A percentile compares a stretch with the other conserved stretches of the same genome.
Evolutionary conservation across 129 eudicot genomes (phyloP).

Genomic region (Rutidosis leptorrhynchoides): DNA sequence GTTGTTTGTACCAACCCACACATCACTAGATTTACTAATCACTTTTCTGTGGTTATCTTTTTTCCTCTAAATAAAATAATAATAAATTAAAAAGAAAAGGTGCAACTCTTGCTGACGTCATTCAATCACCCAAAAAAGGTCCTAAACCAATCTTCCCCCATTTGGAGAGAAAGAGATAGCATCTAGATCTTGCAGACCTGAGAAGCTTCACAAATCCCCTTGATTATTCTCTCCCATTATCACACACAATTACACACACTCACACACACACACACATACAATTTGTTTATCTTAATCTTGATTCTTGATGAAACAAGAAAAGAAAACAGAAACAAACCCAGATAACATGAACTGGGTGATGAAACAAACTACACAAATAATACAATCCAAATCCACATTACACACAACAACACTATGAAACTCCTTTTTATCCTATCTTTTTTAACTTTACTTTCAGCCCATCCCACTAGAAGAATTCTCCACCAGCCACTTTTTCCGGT

Average conservation of each 20-base stretch:
- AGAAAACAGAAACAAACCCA: conserved; percentile 27
- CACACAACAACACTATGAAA: conserved; percentile 31
- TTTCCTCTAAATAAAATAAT: conserved; percentile 3
- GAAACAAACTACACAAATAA: conserved; percentile 26
- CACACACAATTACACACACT: conserved; percentile 18
- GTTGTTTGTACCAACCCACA: conserved; percentile 8
- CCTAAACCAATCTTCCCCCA: conserved; percentile 22
- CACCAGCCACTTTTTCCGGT: conserved; percentile 86
- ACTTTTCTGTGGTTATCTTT: conserved; percentile 12
- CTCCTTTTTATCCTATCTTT: conserved; percentile 41
- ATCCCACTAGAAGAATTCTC: conserved; percentile 70
- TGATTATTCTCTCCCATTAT: conserved; percentile 14
- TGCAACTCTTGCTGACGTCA: conserved; percentile 55
- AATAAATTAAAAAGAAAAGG: conserved; percentile 21
- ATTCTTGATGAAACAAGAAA: conserved; percentile 18
- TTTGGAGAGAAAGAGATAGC: conserved; percentile 27
- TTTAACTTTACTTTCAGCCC: conserved; percentile 29
- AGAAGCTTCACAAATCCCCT: conserved; percentile 64
- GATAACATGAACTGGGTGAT: conserved; percentile 56
- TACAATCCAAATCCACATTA: conserved; percentile 16
- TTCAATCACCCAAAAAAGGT: conserved; percentile 27
- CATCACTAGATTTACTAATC: conserved; percentile 6
- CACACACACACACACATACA: conserved; percentile 18
- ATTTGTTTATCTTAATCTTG: conserved; percentile 1
- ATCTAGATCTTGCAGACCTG: conserved; percentile 79